A percentile compares a stretch with the other conserved stretches of the same genome.
These are phyloP conservation scores for Trypanosoma platydactyli DNA, from an alignment of 208 protist species.

Conservation along the genomic window DNA sequence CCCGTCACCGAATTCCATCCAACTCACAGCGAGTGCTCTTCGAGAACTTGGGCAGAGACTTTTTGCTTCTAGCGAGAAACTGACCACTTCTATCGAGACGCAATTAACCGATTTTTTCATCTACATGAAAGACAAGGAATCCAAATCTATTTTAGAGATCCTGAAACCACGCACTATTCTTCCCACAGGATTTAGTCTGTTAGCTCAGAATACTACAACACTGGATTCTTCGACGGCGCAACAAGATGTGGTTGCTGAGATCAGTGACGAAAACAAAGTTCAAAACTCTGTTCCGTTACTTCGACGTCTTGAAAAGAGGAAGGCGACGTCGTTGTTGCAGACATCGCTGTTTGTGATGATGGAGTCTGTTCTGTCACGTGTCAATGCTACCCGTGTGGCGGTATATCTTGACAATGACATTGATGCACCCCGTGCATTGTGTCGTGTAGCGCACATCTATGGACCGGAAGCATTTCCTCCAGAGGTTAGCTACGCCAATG, in stretches of 20 bases:
- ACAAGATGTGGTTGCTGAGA: neutral
- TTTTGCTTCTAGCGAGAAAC: slow-evolving; percentile 13
- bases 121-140: slow-evolving; percentile 51
- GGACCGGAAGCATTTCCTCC: slow-evolving; percentile 43
- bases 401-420: slow-evolving; percentile 50
- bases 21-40: slow-evolving; percentile 29
- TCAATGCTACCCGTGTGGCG: slow-evolving; percentile 51
- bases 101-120: slow-evolving; percentile 68
- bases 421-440: slow-evolving; percentile 42
- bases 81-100: slow-evolving; percentile 40
- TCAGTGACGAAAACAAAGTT: neutral
- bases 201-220: neutral
- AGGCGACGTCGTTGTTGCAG: slow-evolving; percentile 44
- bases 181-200: slow-evolving; percentile 19
- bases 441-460: slow-evolving; percentile 58
- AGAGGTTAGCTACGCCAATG: slow-evolving; percentile 52
- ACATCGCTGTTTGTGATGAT: slow-evolving; percentile 69
- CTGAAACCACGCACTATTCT: slow-evolving; percentile 20
- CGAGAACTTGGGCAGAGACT: slow-evolving; percentile 42
- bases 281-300: slow-evolving; percentile 4
- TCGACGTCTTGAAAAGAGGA: slow-evolving; percentile 25
- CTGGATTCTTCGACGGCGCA: neutral
- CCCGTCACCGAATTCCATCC: slow-evolving; percentile 10
- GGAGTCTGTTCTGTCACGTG: slow-evolving; percentile 46
- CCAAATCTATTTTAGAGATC: slow-evolving; percentile 17